phyloP scores from a whole-genome alignment of 805 yeast species.

The Nakazawaea molendinolei region DNA sequence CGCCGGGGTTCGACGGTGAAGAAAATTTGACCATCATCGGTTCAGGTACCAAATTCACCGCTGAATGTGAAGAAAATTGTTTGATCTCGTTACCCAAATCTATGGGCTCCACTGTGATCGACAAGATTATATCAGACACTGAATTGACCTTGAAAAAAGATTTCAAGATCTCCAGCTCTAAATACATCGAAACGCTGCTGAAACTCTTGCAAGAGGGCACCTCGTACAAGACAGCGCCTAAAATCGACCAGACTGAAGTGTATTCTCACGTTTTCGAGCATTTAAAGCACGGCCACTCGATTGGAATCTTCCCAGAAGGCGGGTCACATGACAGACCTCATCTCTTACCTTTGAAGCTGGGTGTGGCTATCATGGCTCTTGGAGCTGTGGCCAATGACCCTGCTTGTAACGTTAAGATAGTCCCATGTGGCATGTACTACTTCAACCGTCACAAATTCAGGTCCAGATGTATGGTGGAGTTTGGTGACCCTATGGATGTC shows the following conservation, averaged over 20 bases:
- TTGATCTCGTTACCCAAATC: constrained; percentile 71
- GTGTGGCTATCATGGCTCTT: constrained; percentile 96
- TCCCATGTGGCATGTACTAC: constrained; percentile 97
- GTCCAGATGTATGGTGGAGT: constrained; percentile 91
- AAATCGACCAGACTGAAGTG: constrained; percentile 80
- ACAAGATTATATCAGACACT: constrained; percentile 62
- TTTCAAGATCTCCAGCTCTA: constrained; percentile 36
- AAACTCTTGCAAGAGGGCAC: constrained; percentile 45
- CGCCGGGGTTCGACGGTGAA: constrained; percentile 34
- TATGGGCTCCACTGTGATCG: constrained; percentile 69
- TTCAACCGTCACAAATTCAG: constrained; percentile 94
- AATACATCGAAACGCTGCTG: constrained; percentile 32
- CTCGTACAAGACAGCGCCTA: constrained; percentile 64
- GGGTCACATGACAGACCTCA: constrained; percentile 96
- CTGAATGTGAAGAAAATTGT: constrained; percentile 58
- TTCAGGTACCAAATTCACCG: constrained; percentile 54
- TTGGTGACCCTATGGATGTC: constrained; percentile 81
- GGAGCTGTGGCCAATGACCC: constrained; percentile 86
- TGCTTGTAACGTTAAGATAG: constrained; percentile 71
- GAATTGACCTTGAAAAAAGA: constrained; percentile 64
- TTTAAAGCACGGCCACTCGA: constrained; percentile 68
- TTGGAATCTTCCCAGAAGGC: constrained; percentile 97
- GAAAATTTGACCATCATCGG: constrained; percentile 53
- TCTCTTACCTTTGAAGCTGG: constrained; percentile 87
- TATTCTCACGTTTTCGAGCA: constrained; percentile 82